Percentiles rank a stretch among this genome's conserved stretches.
phyloP scores from a whole-genome alignment of 2,329 filamentous ascomycete species.

The Neofusicoccum sp. region DNA sequence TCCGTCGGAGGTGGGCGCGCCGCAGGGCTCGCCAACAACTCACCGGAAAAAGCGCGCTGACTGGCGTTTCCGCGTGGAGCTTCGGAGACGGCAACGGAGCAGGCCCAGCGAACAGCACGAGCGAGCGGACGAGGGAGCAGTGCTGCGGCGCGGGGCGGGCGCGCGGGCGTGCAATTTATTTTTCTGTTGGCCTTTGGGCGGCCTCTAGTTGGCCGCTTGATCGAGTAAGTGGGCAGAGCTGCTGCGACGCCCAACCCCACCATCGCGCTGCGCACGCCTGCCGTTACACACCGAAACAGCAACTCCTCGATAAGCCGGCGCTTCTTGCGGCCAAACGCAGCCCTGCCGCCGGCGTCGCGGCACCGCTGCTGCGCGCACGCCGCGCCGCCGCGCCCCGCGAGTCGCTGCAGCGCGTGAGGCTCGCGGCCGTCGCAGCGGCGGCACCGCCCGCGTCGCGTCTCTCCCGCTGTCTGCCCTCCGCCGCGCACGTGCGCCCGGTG shows the following conservation, averaged over 20 bases:
- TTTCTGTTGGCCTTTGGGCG: slow-evolving; percentile 14
- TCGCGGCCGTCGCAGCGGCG: slow-evolving; percentile 7
- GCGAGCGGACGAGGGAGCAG: neutral
- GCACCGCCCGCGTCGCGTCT: neutral
- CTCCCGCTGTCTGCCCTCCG: neutral
- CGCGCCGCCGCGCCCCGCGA: neutral
- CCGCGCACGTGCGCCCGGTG: slow-evolving; percentile 4
- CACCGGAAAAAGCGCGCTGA: slow-evolving; percentile 8
- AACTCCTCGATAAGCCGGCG: slow-evolving; percentile 11
- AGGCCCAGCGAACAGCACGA: neutral
- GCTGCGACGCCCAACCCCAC: slow-evolving; percentile 5
- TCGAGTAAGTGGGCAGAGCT: neutral
- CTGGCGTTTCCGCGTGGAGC: neutral
- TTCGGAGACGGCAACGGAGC: neutral
- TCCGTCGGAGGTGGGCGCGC: slow-evolving; percentile 19
- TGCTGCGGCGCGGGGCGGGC: neutral
- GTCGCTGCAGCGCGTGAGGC: neutral
- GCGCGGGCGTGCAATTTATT: slow-evolving; percentile 8
- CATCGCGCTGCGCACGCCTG: slow-evolving; percentile 11
- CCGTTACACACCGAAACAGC: slow-evolving; percentile 19
- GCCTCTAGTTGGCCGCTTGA: neutral
- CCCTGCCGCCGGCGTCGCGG: neutral
- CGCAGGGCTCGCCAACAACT: slow-evolving; percentile 8
- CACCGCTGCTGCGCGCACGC: slow-evolving; percentile 6
- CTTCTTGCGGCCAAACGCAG: neutral